Evolutionary conservation across 2,329 filamentous ascomycete genomes (phyloP).

Genomic region (Colletotrichum falcatum): DNA sequence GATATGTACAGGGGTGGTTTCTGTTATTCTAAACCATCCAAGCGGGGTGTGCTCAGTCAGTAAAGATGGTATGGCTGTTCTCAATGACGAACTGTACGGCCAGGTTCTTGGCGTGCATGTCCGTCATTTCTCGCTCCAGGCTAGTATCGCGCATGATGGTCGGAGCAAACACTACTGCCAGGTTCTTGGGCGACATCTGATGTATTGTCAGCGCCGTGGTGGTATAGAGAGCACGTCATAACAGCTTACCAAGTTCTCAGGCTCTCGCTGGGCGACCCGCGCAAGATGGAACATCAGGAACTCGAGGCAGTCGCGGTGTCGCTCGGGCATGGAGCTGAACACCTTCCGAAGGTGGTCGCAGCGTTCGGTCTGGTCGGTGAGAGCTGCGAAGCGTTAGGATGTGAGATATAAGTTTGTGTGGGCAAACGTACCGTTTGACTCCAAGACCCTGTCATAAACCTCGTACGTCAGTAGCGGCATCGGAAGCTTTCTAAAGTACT

Average conservation of each 20-base stretch:
- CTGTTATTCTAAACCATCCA: conserved; percentile 13
- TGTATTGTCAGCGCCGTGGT: conserved; percentile 9
- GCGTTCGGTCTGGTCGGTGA: conserved; percentile 75
- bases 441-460: conserved; percentile 89
- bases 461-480: conserved; percentile 91
- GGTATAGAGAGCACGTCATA: conserved; percentile 37
- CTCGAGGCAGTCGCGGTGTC: conserved; percentile 90
- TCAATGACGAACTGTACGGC: conserved; percentile 95
- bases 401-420: conserved; percentile 40
- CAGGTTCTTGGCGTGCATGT: conserved; percentile 93
- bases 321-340: conserved; percentile 82
- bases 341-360: conserved; percentile 78
- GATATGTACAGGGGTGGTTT: conserved; percentile 38
- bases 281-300: conserved; percentile 95
- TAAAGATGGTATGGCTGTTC: conserved; percentile 86
- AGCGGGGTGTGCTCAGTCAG: conserved; percentile 51
- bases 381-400: conserved; percentile 57
- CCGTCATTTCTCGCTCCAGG: conserved; percentile 93
- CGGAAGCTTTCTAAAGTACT: conserved; percentile 95
- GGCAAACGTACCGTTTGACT: conserved; percentile 75
- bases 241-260: conserved; percentile 84
- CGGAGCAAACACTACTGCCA: conserved; percentile 96
- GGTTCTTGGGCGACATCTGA: conserved; percentile 94
- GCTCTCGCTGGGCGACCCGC: conserved; percentile 84
- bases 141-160: conserved; percentile 95